Base-by-base conservation (phyloP, 768 basidiomycete species). In the Tylopilus felleus region DNA sequence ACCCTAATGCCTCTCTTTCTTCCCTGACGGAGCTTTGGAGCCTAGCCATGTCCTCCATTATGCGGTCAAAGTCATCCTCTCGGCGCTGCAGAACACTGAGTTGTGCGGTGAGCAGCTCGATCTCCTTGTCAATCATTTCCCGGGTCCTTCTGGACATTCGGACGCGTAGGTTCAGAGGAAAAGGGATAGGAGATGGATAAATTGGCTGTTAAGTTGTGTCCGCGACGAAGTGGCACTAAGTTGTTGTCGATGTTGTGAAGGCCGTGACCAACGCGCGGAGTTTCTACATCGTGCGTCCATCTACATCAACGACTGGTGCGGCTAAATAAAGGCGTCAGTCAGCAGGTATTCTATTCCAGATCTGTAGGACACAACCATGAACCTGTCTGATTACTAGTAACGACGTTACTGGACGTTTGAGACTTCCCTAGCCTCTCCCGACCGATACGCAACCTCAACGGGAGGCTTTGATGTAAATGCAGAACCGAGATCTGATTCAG, bases 31-130 rank as follows among this genome's bases (percentile, higher is more conserved):
- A 70, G 39, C 67, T 69, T 58, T 72, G 73, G 51, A 77, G 67
- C 36, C 55, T 64, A 47, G 66, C 61, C 63, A 80, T 70, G 50
- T 77, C 73, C 40, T 68, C 69, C 38, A 81, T 48, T 45, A 80
- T 63, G 36, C 63, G 71, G 46, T 74, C 58, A 44, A 76, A 72
- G 25, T 78, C 75, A 10, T 63, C 67, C 56, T 78, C 78, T 48
- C 74, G 72, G 31, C 62, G 61, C 21, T 57, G 66, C 5, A 79
- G 62, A 19, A 67, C 65, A 17, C 64, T 50, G 38, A 80, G 68
- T 58, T 78, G 74, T 3, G 69, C 71, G 4, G 71, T 62, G 41
- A 80, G 59, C 31, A 73, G 58, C 19, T 64, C 65, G 8, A 75
- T 64, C 55, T 79, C 76, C 47, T 59, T 57, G 47, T 75, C 69